phyloP scores from a whole-genome alignment of 2,329 filamentous ascomycete genomes.

The Rhexocercosporidium sp. region DNA sequence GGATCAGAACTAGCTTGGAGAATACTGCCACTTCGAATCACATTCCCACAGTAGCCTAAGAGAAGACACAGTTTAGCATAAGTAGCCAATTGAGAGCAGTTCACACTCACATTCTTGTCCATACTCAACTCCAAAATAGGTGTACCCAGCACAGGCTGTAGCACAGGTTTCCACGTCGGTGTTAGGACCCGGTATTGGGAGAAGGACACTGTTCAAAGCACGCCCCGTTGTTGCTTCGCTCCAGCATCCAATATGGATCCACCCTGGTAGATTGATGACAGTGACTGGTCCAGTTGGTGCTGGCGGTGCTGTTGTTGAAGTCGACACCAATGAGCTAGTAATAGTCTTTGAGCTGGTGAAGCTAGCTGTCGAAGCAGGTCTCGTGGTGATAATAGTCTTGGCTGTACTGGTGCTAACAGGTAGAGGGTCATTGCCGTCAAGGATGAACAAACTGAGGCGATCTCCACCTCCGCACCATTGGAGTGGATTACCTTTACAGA shows the following conservation, averaged over 20 bases:
- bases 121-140: constrained; percentile 47
- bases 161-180: constrained; percentile 41
- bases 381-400: background rate
- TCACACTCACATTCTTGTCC: constrained; percentile 41
- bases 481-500: constrained; percentile 34
- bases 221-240: constrained; percentile 28
- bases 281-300: constrained; percentile 28
- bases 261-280: constrained; percentile 24
- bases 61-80: constrained; percentile 7
- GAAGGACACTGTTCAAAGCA: constrained; percentile 19
- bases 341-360: background rate
- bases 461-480: constrained; percentile 42
- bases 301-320: constrained; percentile 15
- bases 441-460: constrained; percentile 31
- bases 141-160: constrained; percentile 38
- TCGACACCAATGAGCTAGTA: background rate
- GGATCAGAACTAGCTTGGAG: background rate
- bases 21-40: constrained; percentile 5
- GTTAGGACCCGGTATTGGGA: constrained; percentile 23
- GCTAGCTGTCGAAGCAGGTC: background rate
- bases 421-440: background rate
- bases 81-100: constrained; percentile 8
- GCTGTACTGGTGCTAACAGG: background rate
- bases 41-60: constrained; percentile 21
- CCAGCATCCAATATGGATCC: constrained; percentile 30